Evolutionary conservation across 192 early-diverging fungal genomes (phyloP).

Genomic region (Backusella sp.): DNA sequence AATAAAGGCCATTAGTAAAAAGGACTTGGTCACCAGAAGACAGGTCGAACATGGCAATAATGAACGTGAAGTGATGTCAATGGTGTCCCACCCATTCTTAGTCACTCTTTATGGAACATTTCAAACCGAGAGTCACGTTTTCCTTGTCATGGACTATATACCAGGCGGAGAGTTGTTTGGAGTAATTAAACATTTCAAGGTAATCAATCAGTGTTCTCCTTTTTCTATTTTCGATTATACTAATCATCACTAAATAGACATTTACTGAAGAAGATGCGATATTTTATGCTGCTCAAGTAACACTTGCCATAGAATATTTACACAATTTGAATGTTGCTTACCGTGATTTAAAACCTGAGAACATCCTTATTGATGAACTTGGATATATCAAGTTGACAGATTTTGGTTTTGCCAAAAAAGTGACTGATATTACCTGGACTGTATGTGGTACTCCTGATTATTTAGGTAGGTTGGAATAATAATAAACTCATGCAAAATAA

Average conservation of each 20-base stretch:
- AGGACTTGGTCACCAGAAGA: slow-evolving; percentile 85
- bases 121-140: slow-evolving; percentile 84
- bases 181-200: slow-evolving; percentile 55
- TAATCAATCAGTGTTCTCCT: not conserved
- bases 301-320: slow-evolving; percentile 89
- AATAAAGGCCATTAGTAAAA: slow-evolving; percentile 92
- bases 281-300: slow-evolving; percentile 90
- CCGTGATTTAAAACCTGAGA: slow-evolving; percentile 77
- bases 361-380: slow-evolving; percentile 82
- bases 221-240: not conserved
- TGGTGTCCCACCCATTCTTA: slow-evolving; percentile 82
- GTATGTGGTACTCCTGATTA: slow-evolving; percentile 87
- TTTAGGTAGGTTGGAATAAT: not conserved
- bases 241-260: slow-evolving; percentile 39
- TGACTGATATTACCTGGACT: slow-evolving; percentile 44
- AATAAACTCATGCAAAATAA: not conserved
- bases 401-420: slow-evolving; percentile 80
- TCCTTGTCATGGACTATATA: slow-evolving; percentile 92
- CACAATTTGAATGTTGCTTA: slow-evolving; percentile 90
- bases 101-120: slow-evolving; percentile 87
- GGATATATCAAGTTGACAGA: slow-evolving; percentile 94
- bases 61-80: slow-evolving; percentile 83
- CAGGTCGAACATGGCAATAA: slow-evolving; percentile 97
- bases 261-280: slow-evolving; percentile 45
- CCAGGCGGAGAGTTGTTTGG: slow-evolving; percentile 88